Percentiles rank a stretch among this genome's conserved stretches.
Conservation (phyloP, 1,284 basidiomycete species). For the Leccinum griseonigrum region DNA sequence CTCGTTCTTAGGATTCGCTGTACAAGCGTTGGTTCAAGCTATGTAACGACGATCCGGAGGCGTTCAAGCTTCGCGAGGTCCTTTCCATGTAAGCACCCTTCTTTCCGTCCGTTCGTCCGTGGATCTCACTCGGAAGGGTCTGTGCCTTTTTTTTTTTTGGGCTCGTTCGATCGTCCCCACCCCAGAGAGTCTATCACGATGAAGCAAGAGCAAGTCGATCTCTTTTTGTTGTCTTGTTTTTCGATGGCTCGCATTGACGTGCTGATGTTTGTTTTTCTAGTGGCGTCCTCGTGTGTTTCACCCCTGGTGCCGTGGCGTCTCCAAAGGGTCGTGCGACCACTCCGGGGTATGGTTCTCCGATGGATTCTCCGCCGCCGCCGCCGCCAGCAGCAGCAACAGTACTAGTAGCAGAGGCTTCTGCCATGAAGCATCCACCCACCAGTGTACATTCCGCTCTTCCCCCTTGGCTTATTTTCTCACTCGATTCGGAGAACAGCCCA, state of each 20-base stretch:
- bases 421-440: slow-evolving; percentile 6
- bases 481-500: slow-evolving; percentile 11
- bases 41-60: slow-evolving; percentile 25
- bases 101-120: background rate
- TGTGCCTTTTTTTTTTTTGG: too few relatives aligned
- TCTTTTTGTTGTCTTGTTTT: background rate
- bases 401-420: background rate
- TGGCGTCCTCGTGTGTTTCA: slow-evolving; percentile 15
- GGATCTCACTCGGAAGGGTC: slow-evolving; percentile 10
- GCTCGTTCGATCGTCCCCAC: background rate
- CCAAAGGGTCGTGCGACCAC: background rate
- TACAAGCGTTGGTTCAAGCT: slow-evolving; percentile 25
- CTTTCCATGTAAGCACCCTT: slow-evolving; percentile 26
- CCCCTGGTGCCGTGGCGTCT: background rate
- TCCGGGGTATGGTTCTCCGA: background rate
- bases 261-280: slow-evolving; percentile 4
- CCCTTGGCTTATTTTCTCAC: background rate
- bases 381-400: too few relatives aligned
- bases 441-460: slow-evolving; percentile 11
- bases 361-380: background rate
- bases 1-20: slow-evolving; percentile 18
- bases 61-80: slow-evolving; percentile 20
- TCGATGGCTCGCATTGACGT: background rate
- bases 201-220: slow-evolving; percentile 23
- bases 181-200: slow-evolving; percentile 26